Conservation (phyloP, 2,329 filamentous ascomycete genomes). For the Calcarisporium arbuscula region DNA sequence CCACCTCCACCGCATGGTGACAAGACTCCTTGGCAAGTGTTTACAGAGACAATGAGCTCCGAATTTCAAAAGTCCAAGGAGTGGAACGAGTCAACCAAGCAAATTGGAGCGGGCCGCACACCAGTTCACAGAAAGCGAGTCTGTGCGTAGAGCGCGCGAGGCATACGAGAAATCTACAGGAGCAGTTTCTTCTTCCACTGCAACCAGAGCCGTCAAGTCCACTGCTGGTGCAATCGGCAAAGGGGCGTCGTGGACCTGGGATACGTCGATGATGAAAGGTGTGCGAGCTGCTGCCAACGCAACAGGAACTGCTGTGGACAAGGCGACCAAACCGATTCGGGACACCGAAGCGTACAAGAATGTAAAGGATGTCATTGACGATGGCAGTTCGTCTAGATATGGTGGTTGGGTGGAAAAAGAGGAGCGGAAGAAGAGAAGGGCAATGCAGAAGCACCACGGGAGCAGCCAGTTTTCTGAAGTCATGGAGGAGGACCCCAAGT, state of each 20-base stretch:
- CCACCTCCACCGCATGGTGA: conserved; percentile 95
- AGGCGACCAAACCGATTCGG: conserved; percentile 87
- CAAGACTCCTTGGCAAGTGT: conserved; percentile 98
- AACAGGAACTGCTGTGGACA: conserved; percentile 83
- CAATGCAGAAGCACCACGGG: conserved; percentile 61
- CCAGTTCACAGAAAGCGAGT: conserved; percentile 89
- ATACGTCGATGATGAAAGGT: conserved; percentile 87
- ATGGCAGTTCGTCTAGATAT: conserved; percentile 91
- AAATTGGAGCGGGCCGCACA: conserved; percentile 82
- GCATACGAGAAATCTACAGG: conserved; percentile 84
- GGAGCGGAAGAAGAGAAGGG: conserved; percentile 75
- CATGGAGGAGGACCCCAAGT: conserved; percentile 82
- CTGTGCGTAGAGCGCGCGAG: conserved; percentile 75
- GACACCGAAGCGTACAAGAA: conserved; percentile 93
- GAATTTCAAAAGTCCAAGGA: conserved; percentile 98
- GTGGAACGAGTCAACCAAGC: conserved; percentile 98
- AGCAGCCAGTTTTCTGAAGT: conserved; percentile 46
- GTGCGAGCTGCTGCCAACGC: conserved; percentile 79
- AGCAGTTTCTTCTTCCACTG: conserved; percentile 71
- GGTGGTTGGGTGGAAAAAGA: conserved; percentile 97
- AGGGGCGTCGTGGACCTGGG: conserved; percentile 94
- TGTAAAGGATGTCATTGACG: conserved; percentile 93
- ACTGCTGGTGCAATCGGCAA: conserved; percentile 86
- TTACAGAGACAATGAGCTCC: conserved; percentile 87
- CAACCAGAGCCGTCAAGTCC: conserved; percentile 72